A percentile compares a stretch with the other conserved stretches of the same genome.
phyloP scores from a whole-genome alignment of 2,329 filamentous ascomycete genomes.

The Colletotrichum godetiae region DNA sequence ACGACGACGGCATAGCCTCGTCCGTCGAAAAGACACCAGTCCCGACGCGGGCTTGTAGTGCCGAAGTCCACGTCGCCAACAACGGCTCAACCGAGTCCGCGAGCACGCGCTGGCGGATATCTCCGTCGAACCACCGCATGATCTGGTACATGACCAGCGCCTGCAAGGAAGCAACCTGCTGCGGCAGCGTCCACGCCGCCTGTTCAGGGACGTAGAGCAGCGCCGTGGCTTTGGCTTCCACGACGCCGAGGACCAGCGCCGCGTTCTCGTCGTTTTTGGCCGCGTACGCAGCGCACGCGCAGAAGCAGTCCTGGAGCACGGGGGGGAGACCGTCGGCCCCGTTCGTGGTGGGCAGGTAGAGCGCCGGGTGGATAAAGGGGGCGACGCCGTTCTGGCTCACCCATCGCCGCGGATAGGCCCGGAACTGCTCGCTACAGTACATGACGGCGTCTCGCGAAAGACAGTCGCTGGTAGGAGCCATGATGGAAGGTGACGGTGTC shows the following conservation, averaged over 20 bases:
- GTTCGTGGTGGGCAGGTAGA: slow-evolving; percentile 38
- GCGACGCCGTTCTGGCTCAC: slow-evolving; percentile 38
- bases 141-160: slow-evolving; percentile 40
- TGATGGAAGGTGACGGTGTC: slow-evolving; percentile 19
- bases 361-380: slow-evolving; percentile 42
- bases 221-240: slow-evolving; percentile 39
- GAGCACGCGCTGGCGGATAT: slow-evolving; percentile 37
- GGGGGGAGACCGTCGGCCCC: slow-evolving; percentile 38
- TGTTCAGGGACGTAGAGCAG: slow-evolving; percentile 36
- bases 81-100: slow-evolving; percentile 38
- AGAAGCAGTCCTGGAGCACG: slow-evolving; percentile 44
- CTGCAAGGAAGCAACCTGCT: slow-evolving; percentile 39
- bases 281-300: slow-evolving; percentile 40
- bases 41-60: slow-evolving; percentile 35
- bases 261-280: slow-evolving; percentile 41
- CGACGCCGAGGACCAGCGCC: slow-evolving; percentile 39
- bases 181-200: slow-evolving; percentile 33
- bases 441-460: slow-evolving; percentile 31
- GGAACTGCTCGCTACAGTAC: slow-evolving; percentile 36
- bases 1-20: slow-evolving; percentile 10
- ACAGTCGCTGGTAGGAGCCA: slow-evolving; percentile 10
- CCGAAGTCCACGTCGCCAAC: slow-evolving; percentile 35
- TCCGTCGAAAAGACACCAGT: slow-evolving; percentile 25
- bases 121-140: slow-evolving; percentile 40
- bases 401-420: slow-evolving; percentile 42